These are phyloP conservation scores for Calonectria pseudoturangicola DNA, from an alignment of 2,329 filamentous ascomycete species.

Conservation along the genomic window DNA sequence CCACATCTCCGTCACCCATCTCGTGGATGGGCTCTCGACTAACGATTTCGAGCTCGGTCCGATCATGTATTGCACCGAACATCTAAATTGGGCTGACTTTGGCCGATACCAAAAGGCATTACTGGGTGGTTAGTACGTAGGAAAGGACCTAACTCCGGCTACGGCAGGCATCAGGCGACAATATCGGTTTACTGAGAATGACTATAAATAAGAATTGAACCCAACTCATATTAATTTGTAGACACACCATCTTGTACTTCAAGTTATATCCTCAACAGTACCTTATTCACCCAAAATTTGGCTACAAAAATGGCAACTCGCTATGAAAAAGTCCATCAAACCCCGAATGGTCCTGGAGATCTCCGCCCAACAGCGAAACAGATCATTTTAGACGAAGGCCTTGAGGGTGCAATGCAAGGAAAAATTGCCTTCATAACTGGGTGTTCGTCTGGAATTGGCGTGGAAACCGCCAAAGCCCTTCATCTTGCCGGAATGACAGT, in stretches of 20 bases:
- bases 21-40: not conserved
- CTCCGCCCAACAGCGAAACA: conserved; percentile 8
- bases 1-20: not conserved
- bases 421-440: conserved; percentile 21
- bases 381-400: not conserved
- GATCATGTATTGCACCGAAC: not conserved
- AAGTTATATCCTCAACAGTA: not conserved
- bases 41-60: not conserved
- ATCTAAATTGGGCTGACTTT: not conserved
- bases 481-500: conserved; percentile 2
- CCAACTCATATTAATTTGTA: not conserved
- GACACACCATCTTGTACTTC: not conserved
- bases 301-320: not conserved
- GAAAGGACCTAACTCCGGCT: no score
- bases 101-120: no score
- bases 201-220: no score
- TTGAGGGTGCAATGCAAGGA: not conserved
- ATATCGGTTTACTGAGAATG: no score
- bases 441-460: conserved; percentile 12
- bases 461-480: not conserved
- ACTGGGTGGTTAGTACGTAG: no score
- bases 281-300: not conserved
- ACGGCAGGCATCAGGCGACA: no score
- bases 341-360: conserved; percentile 10
- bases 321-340: conserved; percentile 1